Evolutionary conservation across 179 eudicot species (phyloP).

Genomic region (Camellia oleifera): DNA sequence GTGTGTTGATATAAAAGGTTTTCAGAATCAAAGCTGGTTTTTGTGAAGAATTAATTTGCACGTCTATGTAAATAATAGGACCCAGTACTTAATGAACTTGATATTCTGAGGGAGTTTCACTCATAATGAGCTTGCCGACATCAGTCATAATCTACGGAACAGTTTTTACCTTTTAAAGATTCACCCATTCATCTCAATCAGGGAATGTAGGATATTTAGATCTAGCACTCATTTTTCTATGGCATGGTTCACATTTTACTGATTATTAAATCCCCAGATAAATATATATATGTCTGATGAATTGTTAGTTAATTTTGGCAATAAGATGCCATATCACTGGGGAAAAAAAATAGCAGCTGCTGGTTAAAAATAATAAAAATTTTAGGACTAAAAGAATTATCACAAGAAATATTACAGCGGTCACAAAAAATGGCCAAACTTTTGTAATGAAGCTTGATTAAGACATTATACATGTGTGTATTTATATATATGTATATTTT

Average conservation of each 20-base stretch:
- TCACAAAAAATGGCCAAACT: not conserved
- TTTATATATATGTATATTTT: too few species aligned
- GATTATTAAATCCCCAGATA: not conserved
- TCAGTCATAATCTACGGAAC: not conserved
- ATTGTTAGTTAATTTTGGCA: not conserved
- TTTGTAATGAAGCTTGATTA: slow-evolving; percentile 7
- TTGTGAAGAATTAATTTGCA: too few species aligned
- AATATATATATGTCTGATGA: not conserved
- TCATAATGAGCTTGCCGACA: not conserved
- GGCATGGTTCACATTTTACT: not conserved
- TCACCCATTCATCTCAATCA: not conserved
- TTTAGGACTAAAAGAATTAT: not conserved
- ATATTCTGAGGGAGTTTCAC: too few species aligned
- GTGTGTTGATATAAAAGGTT: too few species aligned
- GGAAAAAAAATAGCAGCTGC: not conserved
- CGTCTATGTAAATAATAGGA: too few species aligned
- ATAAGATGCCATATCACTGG: not conserved
- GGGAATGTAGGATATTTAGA: not conserved
- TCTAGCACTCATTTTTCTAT: not conserved
- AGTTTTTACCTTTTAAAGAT: not conserved
- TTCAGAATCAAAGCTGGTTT: too few species aligned
- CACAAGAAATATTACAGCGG: not conserved
- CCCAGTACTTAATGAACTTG: too few species aligned
- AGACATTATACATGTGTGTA: not conserved
- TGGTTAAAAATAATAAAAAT: not conserved